Base-by-base conservation (phyloP, 371 early-diverging fungal genomes). In the Rhizopus sp. region DNA sequence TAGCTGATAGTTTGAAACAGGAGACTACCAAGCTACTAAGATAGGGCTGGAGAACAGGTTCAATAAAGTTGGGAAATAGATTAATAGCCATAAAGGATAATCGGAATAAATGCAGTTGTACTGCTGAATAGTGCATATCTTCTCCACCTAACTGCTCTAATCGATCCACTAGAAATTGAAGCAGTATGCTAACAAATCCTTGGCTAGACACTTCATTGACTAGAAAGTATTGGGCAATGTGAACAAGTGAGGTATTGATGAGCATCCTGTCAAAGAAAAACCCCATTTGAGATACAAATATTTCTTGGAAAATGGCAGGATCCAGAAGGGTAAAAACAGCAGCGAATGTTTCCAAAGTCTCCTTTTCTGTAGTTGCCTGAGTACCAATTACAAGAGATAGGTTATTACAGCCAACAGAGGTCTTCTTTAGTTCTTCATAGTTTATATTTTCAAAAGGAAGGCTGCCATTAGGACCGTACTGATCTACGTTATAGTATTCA, bases 41-140 rank as follows among this genome's bases (percentile, higher is more conserved):
- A 60, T 97, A 94, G 6, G 95, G 96, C 50, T 93, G 91, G 29
- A 97, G 77, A 10, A 97, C 90, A 3, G 72, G 68, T 66, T 99
- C 98, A 75, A 95, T 97, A 13, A 87, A 75, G 33, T 94, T 93
- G 0, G 99, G 99, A 66, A 93, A 97, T 29, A 91, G 67, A 16
- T 93, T 91, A 23, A 98, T 88, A 10, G 98, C 91, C 90, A 95
- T 88, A 64, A 98, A 99, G 0, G 93, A 86, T 7, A 97, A 74
- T 64, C 95, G 93, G 83, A 97, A 97, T 23, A 97, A 75, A 30
- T 95, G 85, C 50, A 98, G 80, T 82, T 95, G 88, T 7, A 93
- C 88, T 4, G 84, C 80, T 0, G 97, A 88, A 49, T 85, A 83
- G 13, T 85, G 80, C 13, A 83, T 69, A 59, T 95, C 93, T 7